phyloP scores from a whole-genome alignment of 257 asterid genomes.

The Solanum verrucosum region DNA sequence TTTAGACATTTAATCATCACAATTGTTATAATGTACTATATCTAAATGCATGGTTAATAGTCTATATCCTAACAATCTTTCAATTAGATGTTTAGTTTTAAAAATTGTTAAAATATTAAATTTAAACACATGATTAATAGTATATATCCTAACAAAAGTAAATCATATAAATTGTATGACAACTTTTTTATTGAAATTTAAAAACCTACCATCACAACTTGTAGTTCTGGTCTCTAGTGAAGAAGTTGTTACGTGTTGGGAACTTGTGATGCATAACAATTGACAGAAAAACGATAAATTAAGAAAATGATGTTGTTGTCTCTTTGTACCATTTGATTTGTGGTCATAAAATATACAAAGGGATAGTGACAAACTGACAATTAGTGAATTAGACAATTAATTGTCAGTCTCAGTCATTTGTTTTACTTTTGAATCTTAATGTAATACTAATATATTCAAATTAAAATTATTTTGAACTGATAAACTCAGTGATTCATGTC shows the following conservation, averaged over 20 bases:
- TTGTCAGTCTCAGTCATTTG: background rate
- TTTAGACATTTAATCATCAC: too few relatives aligned
- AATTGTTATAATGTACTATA: too few relatives aligned
- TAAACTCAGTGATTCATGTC: background rate
- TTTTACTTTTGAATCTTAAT: background rate
- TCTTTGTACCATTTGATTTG: background rate
- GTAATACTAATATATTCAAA: background rate
- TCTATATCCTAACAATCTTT: too few relatives aligned
- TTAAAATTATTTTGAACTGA: background rate
- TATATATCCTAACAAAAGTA: too few relatives aligned
- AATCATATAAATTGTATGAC: too few relatives aligned
- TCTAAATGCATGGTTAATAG: too few relatives aligned
- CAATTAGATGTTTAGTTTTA: too few relatives aligned
- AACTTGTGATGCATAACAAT: background rate
- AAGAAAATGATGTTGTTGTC: background rate
- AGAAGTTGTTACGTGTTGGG: background rate
- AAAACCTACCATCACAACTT: background rate
- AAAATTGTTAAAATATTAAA: too few relatives aligned
- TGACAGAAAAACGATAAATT: background rate
- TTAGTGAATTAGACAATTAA: background rate
- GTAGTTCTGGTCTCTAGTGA: background rate
- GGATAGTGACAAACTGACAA: background rate
- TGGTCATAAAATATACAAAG: background rate
- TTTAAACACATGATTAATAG: too few relatives aligned
- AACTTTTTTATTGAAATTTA: background rate